Percentiles rank a stretch among this genome's conserved stretches.
These are phyloP conservation scores for Hemisphaericaspora subhashii DNA, from an alignment of 1,139 yeast species.

Conservation along the genomic window DNA sequence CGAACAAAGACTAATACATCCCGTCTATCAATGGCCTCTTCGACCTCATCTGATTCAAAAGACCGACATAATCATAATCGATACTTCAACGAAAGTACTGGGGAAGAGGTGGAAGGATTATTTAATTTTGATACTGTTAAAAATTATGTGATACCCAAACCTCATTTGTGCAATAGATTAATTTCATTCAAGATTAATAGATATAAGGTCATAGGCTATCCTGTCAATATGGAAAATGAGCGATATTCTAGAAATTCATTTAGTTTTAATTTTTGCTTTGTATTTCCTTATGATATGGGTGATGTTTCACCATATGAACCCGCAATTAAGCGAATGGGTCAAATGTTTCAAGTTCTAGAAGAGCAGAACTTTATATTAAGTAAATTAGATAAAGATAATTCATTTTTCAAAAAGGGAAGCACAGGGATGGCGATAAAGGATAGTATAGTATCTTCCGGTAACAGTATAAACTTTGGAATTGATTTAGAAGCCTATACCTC, in stretches of 20 bases:
- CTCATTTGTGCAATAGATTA: conserved; percentile 80
- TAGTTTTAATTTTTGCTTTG: conserved; percentile 89
- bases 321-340: conserved; percentile 79
- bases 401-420: conserved; percentile 31
- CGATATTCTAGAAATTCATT: conserved; percentile 88
- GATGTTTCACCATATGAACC: conserved; percentile 87
- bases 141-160: conserved; percentile 91
- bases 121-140: conserved; percentile 84
- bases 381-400: conserved; percentile 38
- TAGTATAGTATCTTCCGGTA: conserved; percentile 1
- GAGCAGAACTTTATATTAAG: conserved; percentile 84
- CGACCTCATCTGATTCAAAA: conserved; percentile 2
- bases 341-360: conserved; percentile 86
- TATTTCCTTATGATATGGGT: conserved; percentile 71
- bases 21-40: conserved; percentile 5
- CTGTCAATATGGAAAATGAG: conserved; percentile 74
- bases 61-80: not conserved
- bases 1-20: conserved; percentile 1
- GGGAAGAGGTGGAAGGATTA: conserved; percentile 31
- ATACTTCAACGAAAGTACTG: conserved; percentile 8
- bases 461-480: conserved; percentile 7
- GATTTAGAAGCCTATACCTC: conserved; percentile 8
- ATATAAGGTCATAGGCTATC: conserved; percentile 83
- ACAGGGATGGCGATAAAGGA: conserved; percentile 4
- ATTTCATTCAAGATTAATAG: conserved; percentile 71